These are phyloP conservation scores for Exophiala xenobiotica DNA, from an alignment of 2,329 filamentous ascomycete species.

Conservation along the genomic window DNA sequence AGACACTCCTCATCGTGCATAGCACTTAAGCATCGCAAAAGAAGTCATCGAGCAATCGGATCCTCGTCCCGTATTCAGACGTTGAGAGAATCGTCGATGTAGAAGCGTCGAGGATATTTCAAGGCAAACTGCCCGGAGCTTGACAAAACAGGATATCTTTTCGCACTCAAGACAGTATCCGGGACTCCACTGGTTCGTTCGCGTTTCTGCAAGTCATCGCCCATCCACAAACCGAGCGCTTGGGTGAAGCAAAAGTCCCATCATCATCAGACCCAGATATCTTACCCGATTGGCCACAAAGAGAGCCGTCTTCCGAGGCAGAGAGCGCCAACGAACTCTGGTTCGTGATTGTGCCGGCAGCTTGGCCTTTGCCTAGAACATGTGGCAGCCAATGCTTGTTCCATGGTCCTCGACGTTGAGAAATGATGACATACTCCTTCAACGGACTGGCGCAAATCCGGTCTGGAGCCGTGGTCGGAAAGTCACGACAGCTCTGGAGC, in stretches of 20 bases:
- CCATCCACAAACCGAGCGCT: constrained; percentile 2
- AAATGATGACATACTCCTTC: neutral
- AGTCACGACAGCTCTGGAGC: constrained; percentile 11
- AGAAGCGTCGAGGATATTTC: neutral
- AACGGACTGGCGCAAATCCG: constrained; percentile 1
- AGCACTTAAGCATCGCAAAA: too few relatives aligned
- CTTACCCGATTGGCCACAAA: constrained; percentile 1
- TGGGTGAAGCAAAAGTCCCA: neutral
- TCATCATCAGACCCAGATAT: neutral
- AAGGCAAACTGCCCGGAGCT: neutral
- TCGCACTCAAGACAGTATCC: neutral
- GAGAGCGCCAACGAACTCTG: neutral
- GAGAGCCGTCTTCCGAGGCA: neutral
- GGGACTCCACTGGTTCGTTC: neutral
- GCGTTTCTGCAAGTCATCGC: constrained; percentile 1
- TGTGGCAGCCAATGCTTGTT: neutral
- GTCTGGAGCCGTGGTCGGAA: neutral
- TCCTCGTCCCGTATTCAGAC: too few relatives aligned
- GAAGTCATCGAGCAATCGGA: too few relatives aligned
- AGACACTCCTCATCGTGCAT: neutral
- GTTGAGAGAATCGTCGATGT: constrained; percentile 1
- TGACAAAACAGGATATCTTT: neutral
- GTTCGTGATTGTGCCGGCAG: neutral
- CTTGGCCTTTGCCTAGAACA: neutral
- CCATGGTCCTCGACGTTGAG: neutral